Base-by-base conservation (phyloP, 2,329 filamentous ascomycete genomes). In the Biscogniauxia mediterranea region DNA sequence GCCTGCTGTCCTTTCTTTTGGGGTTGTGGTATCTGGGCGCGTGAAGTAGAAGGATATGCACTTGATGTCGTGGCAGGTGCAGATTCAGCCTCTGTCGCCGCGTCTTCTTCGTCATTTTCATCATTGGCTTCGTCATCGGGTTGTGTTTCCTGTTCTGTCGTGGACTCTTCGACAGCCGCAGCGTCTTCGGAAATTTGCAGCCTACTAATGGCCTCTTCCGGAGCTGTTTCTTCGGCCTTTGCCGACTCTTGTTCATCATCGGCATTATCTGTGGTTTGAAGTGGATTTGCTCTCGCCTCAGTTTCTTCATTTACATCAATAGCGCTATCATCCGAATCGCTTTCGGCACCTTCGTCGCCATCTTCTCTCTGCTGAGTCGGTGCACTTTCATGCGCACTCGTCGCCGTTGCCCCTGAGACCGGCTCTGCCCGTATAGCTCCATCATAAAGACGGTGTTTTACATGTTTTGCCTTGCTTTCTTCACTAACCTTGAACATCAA, bases 401-500 rank as follows among this genome's bases (percentile, higher is more conserved):
- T 21, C 4, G 63, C 55, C 3, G 63, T 59, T 20, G 62, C 21
- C 13, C 64, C 56, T 11, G 67, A 51, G 38, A 60, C 32, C 38
- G 56, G 54, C 17, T 62, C 38, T 17, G 64, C 55, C 25, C 56
- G 51, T 5, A 67, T 63, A 11, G 64, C 66, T 4, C 56, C 60
- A 54, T 73, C 75, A 32, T 77, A 74, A 28, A 79, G 70, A 58
- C 89, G 83, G 73, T 96, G 90, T 73, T 91, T 94, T 51, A 88
- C 82, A 74, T 97, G 93, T 60, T 87, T 90, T 3, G 82, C 84
- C 73, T 92, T 91, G 76, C 93, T 97, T 70, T 93, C 90, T 59
- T 96, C 91, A 69, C 92, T 96, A 57, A 98, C 89, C 69, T 87
- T 89, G 76, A 96, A 99, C 76, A 96, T 83, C 52, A 97, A 83